Percentiles rank a stretch among this genome's conserved stretches.
These are phyloP conservation scores for Pichia sp. DNA, from an alignment of 1,139 yeast genomes.

Conservation along the genomic window DNA sequence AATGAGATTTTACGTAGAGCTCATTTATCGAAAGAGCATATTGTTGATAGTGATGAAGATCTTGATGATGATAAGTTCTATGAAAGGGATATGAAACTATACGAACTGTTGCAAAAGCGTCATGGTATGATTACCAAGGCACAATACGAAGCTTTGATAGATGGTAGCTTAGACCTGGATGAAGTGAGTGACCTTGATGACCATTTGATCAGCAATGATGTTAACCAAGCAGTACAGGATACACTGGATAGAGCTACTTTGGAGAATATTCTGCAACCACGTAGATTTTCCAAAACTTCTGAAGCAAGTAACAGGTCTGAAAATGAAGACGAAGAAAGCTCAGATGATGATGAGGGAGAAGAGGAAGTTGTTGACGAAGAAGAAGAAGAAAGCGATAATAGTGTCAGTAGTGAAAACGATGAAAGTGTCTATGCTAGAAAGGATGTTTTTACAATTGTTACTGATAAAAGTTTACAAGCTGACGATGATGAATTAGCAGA, in stretches of 20 bases:
- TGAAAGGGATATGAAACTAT: slow-evolving; percentile 48
- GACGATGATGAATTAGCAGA: background rate
- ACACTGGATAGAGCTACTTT: slow-evolving; percentile 3
- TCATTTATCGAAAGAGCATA: slow-evolving; percentile 44
- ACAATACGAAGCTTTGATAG: slow-evolving; percentile 24
- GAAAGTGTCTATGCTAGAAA: slow-evolving; percentile 6
- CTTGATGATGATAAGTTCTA: slow-evolving; percentile 46
- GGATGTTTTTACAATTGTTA: slow-evolving; percentile 9
- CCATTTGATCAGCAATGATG: slow-evolving; percentile 10
- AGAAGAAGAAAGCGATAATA: slow-evolving; percentile 4
- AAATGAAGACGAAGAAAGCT: background rate
- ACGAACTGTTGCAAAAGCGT: slow-evolving; percentile 31
- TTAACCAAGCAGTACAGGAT: slow-evolving; percentile 6
- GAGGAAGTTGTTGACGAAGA: slow-evolving; percentile 1
- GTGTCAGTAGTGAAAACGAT: slow-evolving; percentile 8
- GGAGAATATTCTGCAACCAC: background rate
- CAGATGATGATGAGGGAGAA: slow-evolving; percentile 7
- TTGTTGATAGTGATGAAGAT: slow-evolving; percentile 62
- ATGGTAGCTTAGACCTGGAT: slow-evolving; percentile 10
- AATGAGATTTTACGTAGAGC: slow-evolving; percentile 10
- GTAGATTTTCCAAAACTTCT: too few species aligned
- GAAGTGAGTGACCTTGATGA: slow-evolving; percentile 13
- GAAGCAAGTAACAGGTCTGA: background rate
- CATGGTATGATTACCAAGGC: slow-evolving; percentile 28
- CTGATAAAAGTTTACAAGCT: slow-evolving; percentile 1